Conservation (phyloP, 306 rosid genomes). For the Glycyrrhiza uralensis region DNA sequence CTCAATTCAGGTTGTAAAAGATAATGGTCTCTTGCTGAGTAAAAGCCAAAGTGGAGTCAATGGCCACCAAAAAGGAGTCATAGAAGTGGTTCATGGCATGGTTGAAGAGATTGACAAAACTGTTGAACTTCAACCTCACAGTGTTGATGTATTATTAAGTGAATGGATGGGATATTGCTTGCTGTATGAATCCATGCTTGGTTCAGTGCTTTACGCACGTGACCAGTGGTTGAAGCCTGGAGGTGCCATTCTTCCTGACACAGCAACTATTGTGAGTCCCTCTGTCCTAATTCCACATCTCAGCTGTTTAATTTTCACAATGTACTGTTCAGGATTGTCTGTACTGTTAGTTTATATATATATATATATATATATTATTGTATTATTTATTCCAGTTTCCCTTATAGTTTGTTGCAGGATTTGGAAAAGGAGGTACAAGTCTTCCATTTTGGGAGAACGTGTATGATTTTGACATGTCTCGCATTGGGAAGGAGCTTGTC, state of each 20-base stretch:
- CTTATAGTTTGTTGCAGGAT: slow-evolving; percentile 87
- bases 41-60: slow-evolving; percentile 36
- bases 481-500: slow-evolving; percentile 79
- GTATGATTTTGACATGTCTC: slow-evolving; percentile 63
- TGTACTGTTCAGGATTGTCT: not conserved
- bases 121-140: slow-evolving; percentile 64
- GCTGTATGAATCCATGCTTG: slow-evolving; percentile 90
- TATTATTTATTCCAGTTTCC: slow-evolving; percentile 21
- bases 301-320: not conserved
- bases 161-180: slow-evolving; percentile 99
- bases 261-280: slow-evolving; percentile 84
- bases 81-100: slow-evolving; percentile 71
- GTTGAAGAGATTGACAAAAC: slow-evolving; percentile 72
- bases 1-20: slow-evolving; percentile 63
- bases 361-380: not conserved
- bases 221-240: slow-evolving; percentile 93
- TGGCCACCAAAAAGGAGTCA: slow-evolving; percentile 42
- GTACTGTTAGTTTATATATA: not conserved
- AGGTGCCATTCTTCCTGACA: slow-evolving; percentile 93
- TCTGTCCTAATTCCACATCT: not conserved
- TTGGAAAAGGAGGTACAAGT: slow-evolving; percentile 88
- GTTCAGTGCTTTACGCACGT: slow-evolving; percentile 87
- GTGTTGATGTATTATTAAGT: slow-evolving; percentile 80
- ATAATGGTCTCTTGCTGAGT: slow-evolving; percentile 54
- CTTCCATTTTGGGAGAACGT: slow-evolving; percentile 93